Percentiles rank a stretch among this genome's conserved stretches.
Conservation (phyloP, 129 eudicot genomes). For the Calendula officinalis region DNA sequence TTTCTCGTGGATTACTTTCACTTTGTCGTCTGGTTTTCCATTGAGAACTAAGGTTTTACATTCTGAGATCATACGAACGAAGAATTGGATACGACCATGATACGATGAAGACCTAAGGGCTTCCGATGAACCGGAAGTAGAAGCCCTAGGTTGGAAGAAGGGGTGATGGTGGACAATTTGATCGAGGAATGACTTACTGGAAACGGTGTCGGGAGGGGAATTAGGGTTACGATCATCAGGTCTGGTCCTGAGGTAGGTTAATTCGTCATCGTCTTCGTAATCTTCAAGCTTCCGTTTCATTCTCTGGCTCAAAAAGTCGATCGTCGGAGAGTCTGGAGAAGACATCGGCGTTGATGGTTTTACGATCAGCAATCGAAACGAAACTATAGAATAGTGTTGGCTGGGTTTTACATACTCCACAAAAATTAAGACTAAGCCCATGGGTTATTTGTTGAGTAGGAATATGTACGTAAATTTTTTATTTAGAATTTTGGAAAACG, state of each 20-base stretch:
- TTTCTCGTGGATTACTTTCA: conserved; percentile 44
- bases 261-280: conserved; percentile 42
- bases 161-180: neutral
- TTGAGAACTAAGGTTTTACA: conserved; percentile 45
- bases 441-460: too few species aligned
- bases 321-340: conserved; percentile 11
- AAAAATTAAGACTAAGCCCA: too few species aligned
- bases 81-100: conserved; percentile 47
- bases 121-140: conserved; percentile 14
- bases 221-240: conserved; percentile 41
- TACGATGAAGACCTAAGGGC: neutral
- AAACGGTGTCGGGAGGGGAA: conserved; percentile 26
- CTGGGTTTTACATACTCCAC: too few species aligned
- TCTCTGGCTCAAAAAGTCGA: conserved; percentile 12
- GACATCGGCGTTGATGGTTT: conserved; percentile 14
- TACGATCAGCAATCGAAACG: neutral
- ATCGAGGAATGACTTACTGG: conserved; percentile 10
- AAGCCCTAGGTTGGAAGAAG: conserved; percentile 24
- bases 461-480: too few species aligned
- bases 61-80: conserved; percentile 52
- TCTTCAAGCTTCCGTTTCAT: conserved; percentile 74
- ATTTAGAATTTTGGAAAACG: too few species aligned
- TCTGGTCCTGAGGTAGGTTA: conserved; percentile 41
- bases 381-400: too few species aligned
- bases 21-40: conserved; percentile 38